Evolutionary conservation across 257 asterid genomes (phyloP).

Genomic region (Capsicum baccatum): DNA sequence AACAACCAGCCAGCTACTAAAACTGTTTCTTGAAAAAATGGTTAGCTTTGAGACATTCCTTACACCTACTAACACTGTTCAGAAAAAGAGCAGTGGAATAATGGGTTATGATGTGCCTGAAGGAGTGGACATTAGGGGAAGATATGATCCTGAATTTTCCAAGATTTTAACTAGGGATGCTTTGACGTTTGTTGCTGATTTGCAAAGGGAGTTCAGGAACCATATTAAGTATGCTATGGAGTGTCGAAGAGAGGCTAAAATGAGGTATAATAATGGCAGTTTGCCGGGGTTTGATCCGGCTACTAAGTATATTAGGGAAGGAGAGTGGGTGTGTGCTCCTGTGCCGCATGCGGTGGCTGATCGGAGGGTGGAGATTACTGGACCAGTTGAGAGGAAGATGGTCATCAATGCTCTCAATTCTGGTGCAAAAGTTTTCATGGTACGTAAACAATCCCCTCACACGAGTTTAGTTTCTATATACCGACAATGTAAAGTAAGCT

Average conservation of each 20-base stretch:
- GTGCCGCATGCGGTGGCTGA: slow-evolving; percentile 84
- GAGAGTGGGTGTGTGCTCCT: slow-evolving; percentile 74
- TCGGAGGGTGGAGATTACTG: slow-evolving; percentile 93
- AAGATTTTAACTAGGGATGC: slow-evolving; percentile 68
- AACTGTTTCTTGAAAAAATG: slow-evolving; percentile 41
- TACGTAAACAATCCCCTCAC: slow-evolving; percentile 28
- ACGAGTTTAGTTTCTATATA: neutral
- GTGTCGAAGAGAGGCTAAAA: slow-evolving; percentile 70
- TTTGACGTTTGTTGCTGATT: slow-evolving; percentile 62
- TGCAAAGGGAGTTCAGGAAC: slow-evolving; percentile 75
- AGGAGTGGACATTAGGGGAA: slow-evolving; percentile 83
- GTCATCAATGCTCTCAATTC: slow-evolving; percentile 95
- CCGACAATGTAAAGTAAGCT: neutral
- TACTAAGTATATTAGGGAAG: slow-evolving; percentile 64
- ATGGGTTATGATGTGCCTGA: slow-evolving; percentile 76
- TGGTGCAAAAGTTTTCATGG: slow-evolving; percentile 98
- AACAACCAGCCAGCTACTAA: neutral
- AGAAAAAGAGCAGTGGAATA: slow-evolving; percentile 28
- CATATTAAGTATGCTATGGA: slow-evolving; percentile 82
- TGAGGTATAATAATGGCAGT: slow-evolving; percentile 64
- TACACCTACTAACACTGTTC: slow-evolving; percentile 38
- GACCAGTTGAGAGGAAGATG: slow-evolving; percentile 97
- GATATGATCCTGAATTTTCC: slow-evolving; percentile 73
- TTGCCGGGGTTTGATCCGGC: slow-evolving; percentile 85
- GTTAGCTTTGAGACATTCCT: slow-evolving; percentile 59